These are phyloP conservation scores for Cichorium intybus DNA, from an alignment of 140 eudicot genomes.

Conservation along the genomic window DNA sequence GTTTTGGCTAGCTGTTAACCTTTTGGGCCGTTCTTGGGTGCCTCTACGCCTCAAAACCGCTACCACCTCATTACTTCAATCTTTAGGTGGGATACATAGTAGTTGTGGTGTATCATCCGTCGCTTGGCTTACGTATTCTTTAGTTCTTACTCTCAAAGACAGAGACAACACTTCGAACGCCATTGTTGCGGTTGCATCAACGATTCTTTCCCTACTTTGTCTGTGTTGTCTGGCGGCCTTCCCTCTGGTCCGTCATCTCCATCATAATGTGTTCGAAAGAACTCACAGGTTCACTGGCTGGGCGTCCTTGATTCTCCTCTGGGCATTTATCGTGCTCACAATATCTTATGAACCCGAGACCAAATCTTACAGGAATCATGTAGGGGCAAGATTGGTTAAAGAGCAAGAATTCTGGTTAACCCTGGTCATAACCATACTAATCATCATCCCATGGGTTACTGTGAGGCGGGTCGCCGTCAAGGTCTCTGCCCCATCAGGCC, in stretches of 20 bases:
- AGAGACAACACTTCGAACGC: constrained; percentile 49
- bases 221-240: constrained; percentile 60
- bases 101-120: constrained; percentile 71
- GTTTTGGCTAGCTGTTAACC: constrained; percentile 58
- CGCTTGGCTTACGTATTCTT: constrained; percentile 66
- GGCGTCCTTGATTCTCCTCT: constrained; percentile 52
- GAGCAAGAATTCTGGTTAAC: constrained; percentile 77
- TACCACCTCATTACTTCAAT: constrained; percentile 55
- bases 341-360: constrained; percentile 46
- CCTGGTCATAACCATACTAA: constrained; percentile 44
- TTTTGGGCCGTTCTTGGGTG: constrained; percentile 63
- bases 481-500: constrained; percentile 63
- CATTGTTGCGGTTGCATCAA: constrained; percentile 49
- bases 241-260: constrained; percentile 81
- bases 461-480: constrained; percentile 66
- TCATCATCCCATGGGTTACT: constrained; percentile 64
- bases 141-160: constrained; percentile 56
- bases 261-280: constrained; percentile 71
- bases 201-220: constrained; percentile 54
- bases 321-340: constrained; percentile 60
- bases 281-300: constrained; percentile 75
- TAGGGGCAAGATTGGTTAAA: constrained; percentile 36
- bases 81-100: constrained; percentile 85
- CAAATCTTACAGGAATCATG: constrained; percentile 40
- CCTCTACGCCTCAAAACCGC: constrained; percentile 61